Conservation (phyloP, 768 basidiomycete species). For the Leccinellum luteum region DNA sequence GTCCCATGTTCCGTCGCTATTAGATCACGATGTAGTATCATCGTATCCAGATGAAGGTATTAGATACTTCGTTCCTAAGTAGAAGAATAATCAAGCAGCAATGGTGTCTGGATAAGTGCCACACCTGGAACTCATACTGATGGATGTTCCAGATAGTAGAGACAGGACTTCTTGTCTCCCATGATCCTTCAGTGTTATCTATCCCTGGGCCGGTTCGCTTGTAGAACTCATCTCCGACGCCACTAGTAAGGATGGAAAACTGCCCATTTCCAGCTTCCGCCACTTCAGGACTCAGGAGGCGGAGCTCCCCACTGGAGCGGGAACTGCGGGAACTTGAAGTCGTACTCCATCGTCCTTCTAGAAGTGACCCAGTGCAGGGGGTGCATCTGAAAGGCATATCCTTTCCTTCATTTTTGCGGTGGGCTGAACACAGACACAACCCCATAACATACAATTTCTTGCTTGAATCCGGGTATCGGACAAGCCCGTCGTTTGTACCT, state of each 20-base stretch:
- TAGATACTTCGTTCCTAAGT: slow-evolving; percentile 1
- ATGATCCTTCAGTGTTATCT: slow-evolving; percentile 37
- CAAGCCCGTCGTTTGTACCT: slow-evolving; percentile 36
- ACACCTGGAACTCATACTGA: too few relatives aligned
- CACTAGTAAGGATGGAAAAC: slow-evolving; percentile 54
- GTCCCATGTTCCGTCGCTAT: slow-evolving; percentile 3
- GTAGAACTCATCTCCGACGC: slow-evolving; percentile 50
- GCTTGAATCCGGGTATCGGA: slow-evolving; percentile 26
- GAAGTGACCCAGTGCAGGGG: slow-evolving; percentile 58
- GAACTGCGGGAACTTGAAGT: slow-evolving; percentile 36
- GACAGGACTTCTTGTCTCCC: slow-evolving; percentile 37
- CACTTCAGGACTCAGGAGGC: slow-evolving; percentile 37
- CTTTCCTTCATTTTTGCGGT: slow-evolving; percentile 44
- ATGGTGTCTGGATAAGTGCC: too few relatives aligned
- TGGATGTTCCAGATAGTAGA: slow-evolving; percentile 43
- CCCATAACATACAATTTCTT: too few relatives aligned
- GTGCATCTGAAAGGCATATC: slow-evolving; percentile 62
- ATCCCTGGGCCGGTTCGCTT: slow-evolving; percentile 35
- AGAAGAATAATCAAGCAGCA: background rate
- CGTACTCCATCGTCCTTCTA: slow-evolving; percentile 22
- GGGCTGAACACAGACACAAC: slow-evolving; percentile 61
- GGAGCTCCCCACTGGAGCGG: slow-evolving; percentile 44
- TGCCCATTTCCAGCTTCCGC: slow-evolving; percentile 36
- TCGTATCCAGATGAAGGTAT: slow-evolving; percentile 7
- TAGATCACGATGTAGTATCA: slow-evolving; percentile 1